Conservation (phyloP, 371 early-diverging fungal genomes). For the Batrachochytrium dendrobatidis region DNA sequence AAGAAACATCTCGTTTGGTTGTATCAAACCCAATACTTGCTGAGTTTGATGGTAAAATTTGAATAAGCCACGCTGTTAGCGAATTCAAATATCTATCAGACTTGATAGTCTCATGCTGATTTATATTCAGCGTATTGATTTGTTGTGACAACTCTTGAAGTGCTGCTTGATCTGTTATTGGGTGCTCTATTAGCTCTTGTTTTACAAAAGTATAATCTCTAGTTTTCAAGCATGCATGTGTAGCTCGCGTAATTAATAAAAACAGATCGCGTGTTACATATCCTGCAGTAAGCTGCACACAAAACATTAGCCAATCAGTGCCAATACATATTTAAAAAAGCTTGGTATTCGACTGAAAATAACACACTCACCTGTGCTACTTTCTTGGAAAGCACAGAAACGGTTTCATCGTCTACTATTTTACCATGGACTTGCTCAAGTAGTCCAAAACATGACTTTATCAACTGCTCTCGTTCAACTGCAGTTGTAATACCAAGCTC, state of each 20-base stretch:
- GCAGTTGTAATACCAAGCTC: slow-evolving; percentile 6
- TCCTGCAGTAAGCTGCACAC: slow-evolving; percentile 39
- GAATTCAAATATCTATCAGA: too few species aligned
- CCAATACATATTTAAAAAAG: too few species aligned
- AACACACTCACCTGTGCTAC: background rate
- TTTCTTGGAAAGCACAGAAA: background rate
- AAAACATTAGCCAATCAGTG: background rate
- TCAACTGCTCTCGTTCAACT: background rate
- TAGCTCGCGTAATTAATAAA: slow-evolving; percentile 41
- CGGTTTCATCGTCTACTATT: background rate
- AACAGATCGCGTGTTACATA: slow-evolving; percentile 54
- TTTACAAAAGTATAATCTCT: too few species aligned
- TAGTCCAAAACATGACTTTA: background rate
- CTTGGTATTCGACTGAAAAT: background rate
- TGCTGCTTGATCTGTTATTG: too few species aligned
- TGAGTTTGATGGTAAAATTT: slow-evolving; percentile 10
- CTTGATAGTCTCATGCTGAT: too few species aligned
- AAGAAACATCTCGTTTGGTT: slow-evolving; percentile 32
- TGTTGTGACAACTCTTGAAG: too few species aligned
- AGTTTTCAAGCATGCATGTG: too few species aligned
- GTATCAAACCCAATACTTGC: slow-evolving; percentile 20
- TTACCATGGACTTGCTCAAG: too few species aligned
- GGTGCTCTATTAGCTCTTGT: too few species aligned
- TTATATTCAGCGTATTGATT: too few species aligned
- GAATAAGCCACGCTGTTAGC: background rate